Evolutionary conservation across 306 rosid species (phyloP), one percentile per base, ranked within the genome.

Genomic region (Vachellia pachyceras): DNA sequence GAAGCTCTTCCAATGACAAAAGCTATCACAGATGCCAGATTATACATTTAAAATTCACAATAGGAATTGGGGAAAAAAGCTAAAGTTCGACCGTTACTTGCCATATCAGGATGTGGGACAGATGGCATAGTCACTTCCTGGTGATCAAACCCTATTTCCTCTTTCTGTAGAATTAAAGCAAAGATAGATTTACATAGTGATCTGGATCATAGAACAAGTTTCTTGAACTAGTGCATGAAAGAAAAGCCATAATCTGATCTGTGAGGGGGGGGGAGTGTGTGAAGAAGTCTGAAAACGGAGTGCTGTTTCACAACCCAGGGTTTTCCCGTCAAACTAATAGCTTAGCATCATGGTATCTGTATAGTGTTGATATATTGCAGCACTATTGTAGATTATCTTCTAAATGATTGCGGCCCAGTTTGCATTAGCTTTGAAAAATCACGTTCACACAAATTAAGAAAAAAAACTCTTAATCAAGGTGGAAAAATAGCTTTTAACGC

Each of bases 1-100:
- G 89, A 46, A 95, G 81, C 86, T 90, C 99, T 81, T 95, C 99
- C 94, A 95, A 67, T 8, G 97, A 87, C 46, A 87, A 73, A 88
- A 95, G 99, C 99, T 95, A 87, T 49, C 82, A 79, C 17, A 82
- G 42, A 58, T 47, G 72, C 23, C 77, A 72, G 41, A 80, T 37
- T 36, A 58, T 13, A 57, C 33, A 71, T 70, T 46, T 35, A 64
- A 78, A 54, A 55, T 57, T 40, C 84, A 49, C 42, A 23, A 78
- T 23, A 75, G 54, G 42, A 65, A 55, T 10, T 72, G 66, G 14
- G 13, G 3, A 23, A 6, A 58, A 23, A 44, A 79, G 17, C 68
- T 74, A 20, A 54, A 73, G 72, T 25, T 65, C 64, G 57, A 15
- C 72, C 10, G 66, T 61, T 80, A 84, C 84, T 88, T 86, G 87